Evolutionary conservation across 73 alveolate genomes (phyloP).

Genomic region (Symbiodinium pilosum): DNA sequence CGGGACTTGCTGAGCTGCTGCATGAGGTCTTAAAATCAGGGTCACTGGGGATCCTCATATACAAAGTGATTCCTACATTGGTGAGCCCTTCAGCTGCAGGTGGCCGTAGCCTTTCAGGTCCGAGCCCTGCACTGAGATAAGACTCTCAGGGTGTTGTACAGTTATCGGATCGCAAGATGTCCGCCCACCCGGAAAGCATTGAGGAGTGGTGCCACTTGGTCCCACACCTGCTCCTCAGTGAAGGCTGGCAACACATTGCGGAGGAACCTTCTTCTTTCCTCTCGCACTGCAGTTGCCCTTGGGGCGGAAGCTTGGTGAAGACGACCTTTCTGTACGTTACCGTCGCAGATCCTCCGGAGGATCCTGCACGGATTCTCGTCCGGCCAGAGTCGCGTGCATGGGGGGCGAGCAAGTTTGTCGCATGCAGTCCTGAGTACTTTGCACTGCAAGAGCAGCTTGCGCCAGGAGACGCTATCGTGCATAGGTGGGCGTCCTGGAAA

Average conservation of each 20-base stretch:
- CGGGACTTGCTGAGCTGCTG: neutral
- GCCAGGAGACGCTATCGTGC: neutral
- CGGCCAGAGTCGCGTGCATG: constrained; percentile 2
- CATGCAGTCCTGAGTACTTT: neutral
- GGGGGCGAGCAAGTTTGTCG: neutral
- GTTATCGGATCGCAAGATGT: too few relatives aligned
- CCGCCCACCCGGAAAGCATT: neutral
- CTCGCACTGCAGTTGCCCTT: neutral
- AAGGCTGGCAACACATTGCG: neutral
- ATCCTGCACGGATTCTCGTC: neutral
- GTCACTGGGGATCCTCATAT: too few relatives aligned
- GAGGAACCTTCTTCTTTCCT: neutral
- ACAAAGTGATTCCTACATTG: too few relatives aligned
- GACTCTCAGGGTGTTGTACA: too few relatives aligned
- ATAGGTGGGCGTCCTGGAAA: neutral
- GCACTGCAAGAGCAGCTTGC: neutral
- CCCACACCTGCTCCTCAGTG: neutral
- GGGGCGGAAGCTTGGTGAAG: constrained; percentile 17
- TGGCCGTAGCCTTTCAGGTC: too few relatives aligned
- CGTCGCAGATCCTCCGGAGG: neutral
- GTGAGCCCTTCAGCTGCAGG: too few relatives aligned
- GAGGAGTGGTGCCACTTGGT: constrained; percentile 10
- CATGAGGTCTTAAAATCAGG: neutral
- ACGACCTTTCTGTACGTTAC: neutral
- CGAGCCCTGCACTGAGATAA: too few relatives aligned